Conservation (phyloP, 2,329 filamentous ascomycete genomes). For the Penicillium carneum region DNA sequence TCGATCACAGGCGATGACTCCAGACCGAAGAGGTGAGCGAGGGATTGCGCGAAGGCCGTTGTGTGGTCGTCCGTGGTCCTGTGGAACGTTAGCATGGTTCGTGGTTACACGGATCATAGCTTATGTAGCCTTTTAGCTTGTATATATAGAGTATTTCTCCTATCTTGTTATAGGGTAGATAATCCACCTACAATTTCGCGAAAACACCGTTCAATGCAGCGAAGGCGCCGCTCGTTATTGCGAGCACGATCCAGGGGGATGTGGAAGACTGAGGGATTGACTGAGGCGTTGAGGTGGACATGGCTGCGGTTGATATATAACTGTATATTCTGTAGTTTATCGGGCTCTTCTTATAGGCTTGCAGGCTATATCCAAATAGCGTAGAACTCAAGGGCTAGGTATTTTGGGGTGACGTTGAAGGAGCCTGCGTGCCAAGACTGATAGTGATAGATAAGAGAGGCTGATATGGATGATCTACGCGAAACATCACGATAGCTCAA, state of each 20-base stretch:
- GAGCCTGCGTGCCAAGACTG: conserved; percentile 28
- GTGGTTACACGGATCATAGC: conserved; percentile 1
- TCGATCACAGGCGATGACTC: conserved; percentile 55
- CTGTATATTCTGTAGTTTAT: not conserved
- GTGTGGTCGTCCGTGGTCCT: conserved; percentile 69
- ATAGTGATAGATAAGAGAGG: conserved; percentile 17
- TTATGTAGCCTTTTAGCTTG: not conserved
- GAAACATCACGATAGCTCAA: not conserved
- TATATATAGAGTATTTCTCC: not conserved
- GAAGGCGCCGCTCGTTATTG: conserved; percentile 67
- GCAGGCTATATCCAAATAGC: conserved; percentile 15
- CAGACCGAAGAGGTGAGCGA: conserved; percentile 56
- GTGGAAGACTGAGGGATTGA: conserved; percentile 20
- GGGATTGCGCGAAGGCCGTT: conserved; percentile 57
- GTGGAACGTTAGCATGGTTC: conserved; percentile 8
- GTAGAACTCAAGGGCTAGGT: conserved; percentile 2
- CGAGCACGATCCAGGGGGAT: conserved; percentile 61
- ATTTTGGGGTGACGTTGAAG: conserved; percentile 16
- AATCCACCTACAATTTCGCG: conserved; percentile 64
- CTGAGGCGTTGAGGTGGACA: conserved; percentile 12
- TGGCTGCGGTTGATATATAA: conserved; percentile 11
- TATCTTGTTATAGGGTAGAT: not conserved
- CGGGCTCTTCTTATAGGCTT: not conserved
- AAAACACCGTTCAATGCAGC: conserved; percentile 72
- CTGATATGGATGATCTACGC: conserved; percentile 21